phyloP scores from a whole-genome alignment of 176 grass and related monocot species.

The Aechmea fasciata region DNA sequence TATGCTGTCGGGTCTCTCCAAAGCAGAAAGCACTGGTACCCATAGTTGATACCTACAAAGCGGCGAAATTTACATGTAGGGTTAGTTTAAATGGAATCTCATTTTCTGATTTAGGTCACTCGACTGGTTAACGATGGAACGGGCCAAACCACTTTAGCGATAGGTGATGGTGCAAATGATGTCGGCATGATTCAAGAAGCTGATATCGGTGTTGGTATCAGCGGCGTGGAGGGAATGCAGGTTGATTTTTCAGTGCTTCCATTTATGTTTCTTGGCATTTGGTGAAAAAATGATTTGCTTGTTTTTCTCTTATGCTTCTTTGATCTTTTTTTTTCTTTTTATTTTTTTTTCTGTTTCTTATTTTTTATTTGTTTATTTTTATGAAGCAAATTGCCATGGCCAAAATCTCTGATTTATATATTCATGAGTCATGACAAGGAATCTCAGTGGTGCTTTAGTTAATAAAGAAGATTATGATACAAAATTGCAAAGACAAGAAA shows the following conservation, averaged over 20 bases:
- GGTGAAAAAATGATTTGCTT: not conserved
- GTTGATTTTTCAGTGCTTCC: slow-evolving; percentile 22
- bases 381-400: no score
- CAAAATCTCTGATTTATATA: no score
- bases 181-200: slow-evolving; percentile 99
- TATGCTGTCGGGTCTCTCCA: slow-evolving; percentile 93
- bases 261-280: slow-evolving; percentile 10
- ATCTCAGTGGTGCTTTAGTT: no score
- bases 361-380: no score
- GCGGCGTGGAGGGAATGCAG: slow-evolving; percentile 99
- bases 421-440: no score
- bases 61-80: not conserved
- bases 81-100: slow-evolving; percentile 6
- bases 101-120: slow-evolving; percentile 47
- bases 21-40: slow-evolving; percentile 95
- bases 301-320: not conserved
- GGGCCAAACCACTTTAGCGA: slow-evolving; percentile 91
- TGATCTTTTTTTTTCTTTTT: no score
- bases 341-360: no score
- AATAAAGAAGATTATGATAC: no score
- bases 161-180: slow-evolving; percentile 99
- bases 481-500: no score
- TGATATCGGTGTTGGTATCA: slow-evolving; percentile 99
- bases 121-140: slow-evolving; percentile 87
- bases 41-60: not conserved